A percentile compares a stretch with the other conserved stretches of the same genome.
phyloP scores from a whole-genome alignment of 305 asterid genomes.

The Coffea humblotiana region DNA sequence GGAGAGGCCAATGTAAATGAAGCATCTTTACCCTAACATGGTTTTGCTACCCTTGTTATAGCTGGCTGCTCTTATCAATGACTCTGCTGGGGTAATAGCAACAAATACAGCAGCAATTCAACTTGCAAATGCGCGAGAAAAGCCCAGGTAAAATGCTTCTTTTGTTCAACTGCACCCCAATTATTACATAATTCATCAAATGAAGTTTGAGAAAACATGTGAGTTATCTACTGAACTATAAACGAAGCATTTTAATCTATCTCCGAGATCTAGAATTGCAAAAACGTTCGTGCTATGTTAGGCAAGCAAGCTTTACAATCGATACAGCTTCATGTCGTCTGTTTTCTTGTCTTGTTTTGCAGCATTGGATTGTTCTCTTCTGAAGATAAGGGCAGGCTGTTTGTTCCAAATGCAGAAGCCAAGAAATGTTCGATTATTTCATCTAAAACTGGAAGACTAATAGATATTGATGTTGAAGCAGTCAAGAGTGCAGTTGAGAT shows the following conservation, averaged over 20 bases:
- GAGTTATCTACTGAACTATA: too few species aligned
- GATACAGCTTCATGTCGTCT: background rate
- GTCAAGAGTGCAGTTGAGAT: constrained; percentile 62
- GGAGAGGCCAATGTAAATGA: background rate
- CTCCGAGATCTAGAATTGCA: background rate
- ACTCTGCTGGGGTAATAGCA: constrained; percentile 78
- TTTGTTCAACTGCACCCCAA: background rate
- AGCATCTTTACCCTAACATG: background rate
- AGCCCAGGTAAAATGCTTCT: constrained; percentile 58
- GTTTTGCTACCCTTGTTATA: constrained; percentile 22
- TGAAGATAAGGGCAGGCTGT: constrained; percentile 55
- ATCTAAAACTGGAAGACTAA: constrained; percentile 69
- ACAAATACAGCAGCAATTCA: constrained; percentile 84
- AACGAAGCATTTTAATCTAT: background rate
- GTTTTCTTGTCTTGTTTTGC: constrained; percentile 16
- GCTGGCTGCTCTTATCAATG: constrained; percentile 80
- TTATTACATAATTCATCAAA: background rate
- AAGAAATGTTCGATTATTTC: constrained; percentile 64
- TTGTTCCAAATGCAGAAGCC: constrained; percentile 63
- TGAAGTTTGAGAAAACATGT: too few species aligned
- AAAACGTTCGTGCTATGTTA: background rate
- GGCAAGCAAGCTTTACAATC: background rate
- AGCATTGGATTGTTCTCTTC: constrained; percentile 71
- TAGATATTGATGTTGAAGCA: constrained; percentile 70
- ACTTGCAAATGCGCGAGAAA: constrained; percentile 70